Conservation (phyloP, 2,329 filamentous ascomycete genomes). For the Cladorrhinum sp. region DNA sequence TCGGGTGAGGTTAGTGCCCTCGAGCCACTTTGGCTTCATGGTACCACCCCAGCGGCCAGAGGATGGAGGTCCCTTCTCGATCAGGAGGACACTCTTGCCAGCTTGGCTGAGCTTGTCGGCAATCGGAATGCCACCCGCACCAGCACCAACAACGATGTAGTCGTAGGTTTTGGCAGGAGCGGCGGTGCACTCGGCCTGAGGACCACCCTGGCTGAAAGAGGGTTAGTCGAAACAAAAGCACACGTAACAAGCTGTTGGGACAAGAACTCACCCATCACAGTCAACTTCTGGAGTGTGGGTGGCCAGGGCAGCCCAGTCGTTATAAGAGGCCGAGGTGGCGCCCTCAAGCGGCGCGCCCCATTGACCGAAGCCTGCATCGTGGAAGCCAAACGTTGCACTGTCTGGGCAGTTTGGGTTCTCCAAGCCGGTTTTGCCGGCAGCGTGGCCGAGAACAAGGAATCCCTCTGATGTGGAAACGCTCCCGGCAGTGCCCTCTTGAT, state of each 20-base stretch:
- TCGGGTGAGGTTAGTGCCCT: slow-evolving; percentile 60
- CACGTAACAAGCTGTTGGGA: not conserved
- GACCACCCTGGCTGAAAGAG: slow-evolving; percentile 4
- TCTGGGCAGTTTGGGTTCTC: slow-evolving; percentile 42
- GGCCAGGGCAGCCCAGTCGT: slow-evolving; percentile 43
- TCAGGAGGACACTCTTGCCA: slow-evolving; percentile 62
- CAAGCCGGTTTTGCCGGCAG: slow-evolving; percentile 46
- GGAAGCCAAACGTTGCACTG: slow-evolving; percentile 47
- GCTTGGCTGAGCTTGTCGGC: slow-evolving; percentile 62
- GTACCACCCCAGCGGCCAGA: slow-evolving; percentile 63
- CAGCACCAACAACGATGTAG: slow-evolving; percentile 63
- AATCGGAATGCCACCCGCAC: slow-evolving; percentile 58
- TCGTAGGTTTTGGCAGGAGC: slow-evolving; percentile 44
- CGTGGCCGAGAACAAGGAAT: slow-evolving; percentile 52
- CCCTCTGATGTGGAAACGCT: slow-evolving; percentile 44
- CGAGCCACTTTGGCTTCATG: slow-evolving; percentile 59
- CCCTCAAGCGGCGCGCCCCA: slow-evolving; percentile 46
- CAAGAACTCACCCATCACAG: slow-evolving; percentile 23
- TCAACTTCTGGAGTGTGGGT: slow-evolving; percentile 34
- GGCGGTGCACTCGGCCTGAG: slow-evolving; percentile 16
- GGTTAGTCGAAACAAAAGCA: not conserved
- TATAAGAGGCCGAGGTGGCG: slow-evolving; percentile 40
- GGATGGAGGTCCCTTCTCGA: slow-evolving; percentile 59
- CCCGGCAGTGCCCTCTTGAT: slow-evolving; percentile 44
- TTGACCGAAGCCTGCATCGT: slow-evolving; percentile 51